Conservation (phyloP, 345 rosid genomes). For the Xanthoceras sorbifolium region DNA sequence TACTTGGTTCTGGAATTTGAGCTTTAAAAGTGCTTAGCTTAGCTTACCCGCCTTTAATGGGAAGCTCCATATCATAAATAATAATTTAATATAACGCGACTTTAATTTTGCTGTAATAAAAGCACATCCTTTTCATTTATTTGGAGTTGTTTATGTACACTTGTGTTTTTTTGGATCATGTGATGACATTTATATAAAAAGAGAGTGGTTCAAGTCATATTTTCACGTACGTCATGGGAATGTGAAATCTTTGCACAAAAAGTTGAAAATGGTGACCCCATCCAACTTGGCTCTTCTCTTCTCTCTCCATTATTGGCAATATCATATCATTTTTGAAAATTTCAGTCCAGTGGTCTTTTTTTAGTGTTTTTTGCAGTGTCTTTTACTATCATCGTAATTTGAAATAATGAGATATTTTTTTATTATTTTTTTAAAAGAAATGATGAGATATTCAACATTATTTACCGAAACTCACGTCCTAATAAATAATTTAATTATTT, state of each 20-base stretch:
- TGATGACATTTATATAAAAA: constrained; percentile 16
- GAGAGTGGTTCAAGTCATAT: neutral
- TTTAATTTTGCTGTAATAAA: neutral
- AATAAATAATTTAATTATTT: no score
- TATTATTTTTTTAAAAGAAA: no score
- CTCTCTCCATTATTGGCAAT: neutral
- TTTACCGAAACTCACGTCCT: no score
- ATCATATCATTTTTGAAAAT: neutral
- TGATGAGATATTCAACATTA: no score
- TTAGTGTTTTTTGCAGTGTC: no score
- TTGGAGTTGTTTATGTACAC: constrained; percentile 5
- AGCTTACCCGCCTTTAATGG: constrained; percentile 14
- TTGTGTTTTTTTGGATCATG: constrained; percentile 27
- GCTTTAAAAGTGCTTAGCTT: neutral
- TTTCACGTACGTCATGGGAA: neutral
- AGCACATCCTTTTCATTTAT: neutral
- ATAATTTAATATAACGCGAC: neutral
- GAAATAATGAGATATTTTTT: no score
- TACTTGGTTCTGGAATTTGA: constrained; percentile 6
- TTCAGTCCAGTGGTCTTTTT: no score
- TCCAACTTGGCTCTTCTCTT: no score
- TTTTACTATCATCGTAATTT: no score
- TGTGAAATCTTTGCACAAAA: neutral
- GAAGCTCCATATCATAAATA: neutral
- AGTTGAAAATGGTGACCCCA: neutral